phyloP scores from a whole-genome alignment of 2,329 filamentous ascomycete genomes.

The Neurospora sp. region DNA sequence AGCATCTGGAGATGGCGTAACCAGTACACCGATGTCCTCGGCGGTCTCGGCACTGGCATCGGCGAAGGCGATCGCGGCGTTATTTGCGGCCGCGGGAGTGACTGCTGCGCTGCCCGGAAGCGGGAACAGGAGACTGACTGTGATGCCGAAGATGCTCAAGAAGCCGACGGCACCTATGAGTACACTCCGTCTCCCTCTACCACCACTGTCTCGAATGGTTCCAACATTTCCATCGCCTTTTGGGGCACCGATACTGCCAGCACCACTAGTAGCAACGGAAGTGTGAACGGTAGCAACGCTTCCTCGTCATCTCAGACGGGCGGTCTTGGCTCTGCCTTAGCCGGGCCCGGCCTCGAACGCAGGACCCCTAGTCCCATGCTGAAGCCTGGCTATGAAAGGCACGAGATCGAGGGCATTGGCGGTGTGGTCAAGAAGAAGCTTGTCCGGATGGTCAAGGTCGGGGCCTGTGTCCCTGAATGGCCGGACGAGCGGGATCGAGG shows the following conservation, averaged over 20 bases:
- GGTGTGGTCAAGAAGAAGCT: constrained; percentile 80
- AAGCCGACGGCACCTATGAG: constrained; percentile 23
- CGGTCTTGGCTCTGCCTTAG: constrained; percentile 1
- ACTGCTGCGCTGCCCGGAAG: constrained; percentile 66
- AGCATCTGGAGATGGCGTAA: constrained; percentile 85
- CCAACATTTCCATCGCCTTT: constrained; percentile 11
- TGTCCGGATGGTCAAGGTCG: constrained; percentile 72
- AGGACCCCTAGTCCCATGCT: constrained; percentile 36
- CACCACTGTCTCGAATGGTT: constrained; percentile 1
- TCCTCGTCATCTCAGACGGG: neutral
- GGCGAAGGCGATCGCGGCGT: constrained; percentile 84
- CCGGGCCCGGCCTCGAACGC: constrained; percentile 2
- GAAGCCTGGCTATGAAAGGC: constrained; percentile 66
- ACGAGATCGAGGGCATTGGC: constrained; percentile 87
- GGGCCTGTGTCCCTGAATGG: constrained; percentile 76
- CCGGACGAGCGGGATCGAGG: constrained; percentile 63
- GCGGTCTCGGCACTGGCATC: constrained; percentile 74
- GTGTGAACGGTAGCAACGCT: neutral
- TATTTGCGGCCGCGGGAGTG: constrained; percentile 68
- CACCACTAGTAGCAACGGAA: constrained; percentile 3
- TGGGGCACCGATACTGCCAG: constrained; percentile 14
- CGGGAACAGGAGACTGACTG: constrained; percentile 80
- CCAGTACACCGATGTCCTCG: constrained; percentile 71
- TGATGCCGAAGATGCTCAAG: constrained; percentile 63
- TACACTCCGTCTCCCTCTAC: neutral